These are phyloP conservation scores for Saitoella complicata DNA, from an alignment of 805 yeast genomes.

Conservation along the genomic window DNA sequence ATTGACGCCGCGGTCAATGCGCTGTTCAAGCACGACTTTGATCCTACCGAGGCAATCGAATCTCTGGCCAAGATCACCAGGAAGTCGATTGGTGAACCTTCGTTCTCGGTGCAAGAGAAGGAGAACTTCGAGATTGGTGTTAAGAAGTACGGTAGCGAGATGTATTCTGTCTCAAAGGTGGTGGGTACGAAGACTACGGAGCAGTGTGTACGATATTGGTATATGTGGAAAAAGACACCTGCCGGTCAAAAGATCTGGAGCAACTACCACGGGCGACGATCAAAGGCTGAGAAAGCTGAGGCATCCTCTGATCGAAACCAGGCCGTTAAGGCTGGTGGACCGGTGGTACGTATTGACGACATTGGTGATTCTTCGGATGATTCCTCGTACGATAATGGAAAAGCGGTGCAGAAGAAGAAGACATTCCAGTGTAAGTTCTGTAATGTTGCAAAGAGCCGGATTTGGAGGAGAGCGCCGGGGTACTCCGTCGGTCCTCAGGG, in stretches of 20 bases:
- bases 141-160: conserved; percentile 54
- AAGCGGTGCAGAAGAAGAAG: conserved; percentile 26
- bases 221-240: conserved; percentile 79
- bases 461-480: conserved; percentile 65
- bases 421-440: conserved; percentile 60
- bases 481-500: conserved; percentile 25
- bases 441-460: conserved; percentile 33
- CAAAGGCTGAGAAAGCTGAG: conserved; percentile 34
- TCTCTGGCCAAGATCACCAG: conserved; percentile 36
- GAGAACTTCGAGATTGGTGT: conserved; percentile 61
- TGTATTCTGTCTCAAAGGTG: conserved; percentile 52
- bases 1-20: conserved; percentile 53
- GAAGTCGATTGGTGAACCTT: conserved; percentile 56
- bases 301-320: conserved; percentile 5
- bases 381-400: conserved; percentile 46
- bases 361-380: conserved; percentile 56
- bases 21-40: conserved; percentile 36
- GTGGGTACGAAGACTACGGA: conserved; percentile 62
- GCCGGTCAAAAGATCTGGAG: conserved; percentile 72
- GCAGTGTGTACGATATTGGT: conserved; percentile 73
- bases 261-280: conserved; percentile 51
- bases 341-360: conserved; percentile 24
- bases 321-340: conserved; percentile 10
- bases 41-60: conserved; percentile 33
- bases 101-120: conserved; percentile 48